These are phyloP conservation scores for Kodamaea fukazawae DNA, from an alignment of 805 yeast species.

Conservation along the genomic window DNA sequence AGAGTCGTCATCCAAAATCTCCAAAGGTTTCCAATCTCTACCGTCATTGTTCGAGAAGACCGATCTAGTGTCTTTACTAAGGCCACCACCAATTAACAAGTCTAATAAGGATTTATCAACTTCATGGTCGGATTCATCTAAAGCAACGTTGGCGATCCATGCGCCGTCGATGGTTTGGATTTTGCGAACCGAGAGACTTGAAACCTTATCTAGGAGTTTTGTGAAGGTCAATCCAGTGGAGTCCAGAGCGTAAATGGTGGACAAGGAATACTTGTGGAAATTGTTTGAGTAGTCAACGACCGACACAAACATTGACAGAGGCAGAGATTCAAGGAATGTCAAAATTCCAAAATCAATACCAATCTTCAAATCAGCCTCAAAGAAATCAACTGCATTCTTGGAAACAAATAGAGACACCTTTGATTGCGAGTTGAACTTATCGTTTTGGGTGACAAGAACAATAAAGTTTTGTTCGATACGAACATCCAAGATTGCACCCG, in stretches of 20 bases:
- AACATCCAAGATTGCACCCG: slow-evolving; percentile 33
- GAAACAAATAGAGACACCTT: slow-evolving; percentile 43
- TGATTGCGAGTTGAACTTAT: slow-evolving; percentile 39
- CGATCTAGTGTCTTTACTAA: slow-evolving; percentile 22
- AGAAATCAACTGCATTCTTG: slow-evolving; percentile 43
- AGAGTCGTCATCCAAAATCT: slow-evolving; percentile 41
- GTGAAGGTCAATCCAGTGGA: slow-evolving; percentile 55
- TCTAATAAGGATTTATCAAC: slow-evolving; percentile 23
- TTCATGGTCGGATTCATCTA: slow-evolving; percentile 12
- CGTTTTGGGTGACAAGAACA: slow-evolving; percentile 39
- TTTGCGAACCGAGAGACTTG: slow-evolving; percentile 43
- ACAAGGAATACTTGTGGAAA: slow-evolving; percentile 12
- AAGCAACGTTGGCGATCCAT: slow-evolving; percentile 48
- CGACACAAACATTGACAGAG: slow-evolving; percentile 32
- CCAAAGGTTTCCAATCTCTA: slow-evolving; percentile 48
- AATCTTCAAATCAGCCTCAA: slow-evolving; percentile 38
- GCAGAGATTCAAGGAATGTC: slow-evolving; percentile 36
- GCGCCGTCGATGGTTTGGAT: slow-evolving; percentile 59
- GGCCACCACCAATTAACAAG: slow-evolving; percentile 20
- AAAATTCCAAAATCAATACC: slow-evolving; percentile 36
- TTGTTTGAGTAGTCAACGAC: slow-evolving; percentile 21
- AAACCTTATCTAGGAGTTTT: slow-evolving; percentile 41
- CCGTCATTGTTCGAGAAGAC: slow-evolving; percentile 54
- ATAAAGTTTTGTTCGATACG: slow-evolving; percentile 41
- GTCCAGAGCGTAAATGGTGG: slow-evolving; percentile 50